A percentile compares a stretch with the other conserved stretches of the same genome.
phyloP scores from a whole-genome alignment of 192 early-diverging fungal species.

The Gryganskiella cystojenkinii region DNA sequence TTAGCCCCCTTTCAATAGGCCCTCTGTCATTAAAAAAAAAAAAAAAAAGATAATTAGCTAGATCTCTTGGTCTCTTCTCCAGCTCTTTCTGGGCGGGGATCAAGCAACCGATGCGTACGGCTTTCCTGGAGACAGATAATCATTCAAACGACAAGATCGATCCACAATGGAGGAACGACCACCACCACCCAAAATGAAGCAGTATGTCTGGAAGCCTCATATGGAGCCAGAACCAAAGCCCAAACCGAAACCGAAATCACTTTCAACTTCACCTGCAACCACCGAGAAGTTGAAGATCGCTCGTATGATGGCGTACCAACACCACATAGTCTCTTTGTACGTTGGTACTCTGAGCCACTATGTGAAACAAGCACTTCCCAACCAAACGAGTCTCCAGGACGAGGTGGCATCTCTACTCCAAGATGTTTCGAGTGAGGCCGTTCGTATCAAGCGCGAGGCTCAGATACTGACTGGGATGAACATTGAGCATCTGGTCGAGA shows the following conservation, averaged over 20 bases:
- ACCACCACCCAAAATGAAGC: constrained; percentile 5
- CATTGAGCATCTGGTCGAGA: not conserved
- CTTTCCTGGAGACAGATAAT: too few relatives aligned
- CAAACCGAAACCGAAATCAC: not conserved
- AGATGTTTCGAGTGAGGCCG: constrained; percentile 6
- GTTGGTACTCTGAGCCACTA: constrained; percentile 3
- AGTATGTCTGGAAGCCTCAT: constrained; percentile 1
- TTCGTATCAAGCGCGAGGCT: constrained; percentile 7
- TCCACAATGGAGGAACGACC: not conserved
- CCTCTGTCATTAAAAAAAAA: too few relatives aligned
- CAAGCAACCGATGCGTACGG: too few relatives aligned
- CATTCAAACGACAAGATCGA: constrained; percentile 7
- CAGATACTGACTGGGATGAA: constrained; percentile 1
- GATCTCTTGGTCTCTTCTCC: too few relatives aligned
- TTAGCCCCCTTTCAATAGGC: too few relatives aligned
- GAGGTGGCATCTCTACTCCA: not conserved
- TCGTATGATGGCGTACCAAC: constrained; percentile 1
- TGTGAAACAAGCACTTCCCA: constrained; percentile 3
- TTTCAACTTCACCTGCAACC: not conserved
- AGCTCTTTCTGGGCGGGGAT: too few relatives aligned
- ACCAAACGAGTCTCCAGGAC: not conserved
- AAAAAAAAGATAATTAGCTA: too few relatives aligned
- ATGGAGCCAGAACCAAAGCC: not conserved
- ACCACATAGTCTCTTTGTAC: not conserved
- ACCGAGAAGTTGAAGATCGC: constrained; percentile 1